Evolutionary conservation across 306 rosid species (phyloP).

Genomic region (Vicia sativa): DNA sequence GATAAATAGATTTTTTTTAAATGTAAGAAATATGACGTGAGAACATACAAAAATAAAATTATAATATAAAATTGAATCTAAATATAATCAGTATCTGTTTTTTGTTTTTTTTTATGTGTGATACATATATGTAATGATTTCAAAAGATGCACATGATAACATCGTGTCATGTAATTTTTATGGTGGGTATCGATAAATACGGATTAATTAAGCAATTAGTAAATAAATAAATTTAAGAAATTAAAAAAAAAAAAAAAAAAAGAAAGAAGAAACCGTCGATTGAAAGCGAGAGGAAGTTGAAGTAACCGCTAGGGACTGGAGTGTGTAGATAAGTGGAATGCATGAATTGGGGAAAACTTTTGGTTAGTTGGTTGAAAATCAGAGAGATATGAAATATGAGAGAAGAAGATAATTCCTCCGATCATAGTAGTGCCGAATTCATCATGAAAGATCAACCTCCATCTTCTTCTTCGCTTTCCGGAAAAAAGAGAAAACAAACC

Average conservation of each 20-base stretch:
- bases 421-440: neutral
- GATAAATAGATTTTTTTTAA: too few species aligned
- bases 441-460: neutral
- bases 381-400: neutral
- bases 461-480: neutral
- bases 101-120: too few species aligned
- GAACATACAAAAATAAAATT: too few species aligned
- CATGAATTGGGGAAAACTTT: neutral
- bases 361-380: neutral
- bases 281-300: slow-evolving; percentile 10
- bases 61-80: too few species aligned
- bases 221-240: too few species aligned
- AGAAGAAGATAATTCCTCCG: neutral
- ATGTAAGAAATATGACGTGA: too few species aligned
- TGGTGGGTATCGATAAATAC: too few species aligned
- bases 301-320: neutral
- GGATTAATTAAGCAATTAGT: too few species aligned
- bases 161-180: too few species aligned
- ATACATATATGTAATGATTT: too few species aligned
- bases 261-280: neutral
- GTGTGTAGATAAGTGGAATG: neutral
- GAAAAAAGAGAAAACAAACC: neutral
- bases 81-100: too few species aligned
- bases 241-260: neutral
- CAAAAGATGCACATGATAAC: too few species aligned